phyloP scores from a whole-genome alignment of 805 yeast species.

The Starmerella floris region DNA sequence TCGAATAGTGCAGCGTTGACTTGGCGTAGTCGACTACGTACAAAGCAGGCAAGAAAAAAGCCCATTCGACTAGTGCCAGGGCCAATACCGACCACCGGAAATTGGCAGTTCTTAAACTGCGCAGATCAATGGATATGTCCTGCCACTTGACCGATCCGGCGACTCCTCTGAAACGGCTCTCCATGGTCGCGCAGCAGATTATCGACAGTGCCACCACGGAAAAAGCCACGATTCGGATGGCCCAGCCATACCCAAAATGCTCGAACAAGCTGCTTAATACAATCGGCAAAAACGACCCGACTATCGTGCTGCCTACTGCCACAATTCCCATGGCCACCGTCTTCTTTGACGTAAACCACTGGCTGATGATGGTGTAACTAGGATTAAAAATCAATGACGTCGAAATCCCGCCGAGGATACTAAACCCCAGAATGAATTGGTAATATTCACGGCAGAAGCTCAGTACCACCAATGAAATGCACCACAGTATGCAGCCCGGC shows the following conservation, averaged over 20 bases:
- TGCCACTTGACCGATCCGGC: slow-evolving; percentile 1
- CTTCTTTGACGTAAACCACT: slow-evolving; percentile 44
- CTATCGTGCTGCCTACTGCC: slow-evolving; percentile 53
- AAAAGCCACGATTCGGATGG: slow-evolving; percentile 37
- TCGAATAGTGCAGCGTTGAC: slow-evolving; percentile 30
- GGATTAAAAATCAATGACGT: slow-evolving; percentile 37
- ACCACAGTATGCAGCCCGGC: slow-evolving; percentile 34
- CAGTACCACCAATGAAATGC: slow-evolving; percentile 38
- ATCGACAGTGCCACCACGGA: slow-evolving; percentile 19
- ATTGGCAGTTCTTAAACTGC: slow-evolving; percentile 20
- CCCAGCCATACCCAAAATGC: slow-evolving; percentile 45
- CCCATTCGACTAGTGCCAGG: slow-evolving; percentile 35
- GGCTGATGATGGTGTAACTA: slow-evolving; percentile 40
- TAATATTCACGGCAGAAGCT: slow-evolving; percentile 39
- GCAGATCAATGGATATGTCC: slow-evolving; percentile 22
- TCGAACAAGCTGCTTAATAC: slow-evolving; percentile 35
- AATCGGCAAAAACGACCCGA: slow-evolving; percentile 49
- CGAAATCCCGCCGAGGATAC: slow-evolving; percentile 37
- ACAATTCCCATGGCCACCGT: slow-evolving; percentile 49
- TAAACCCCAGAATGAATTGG: slow-evolving; percentile 46
- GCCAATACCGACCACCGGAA: slow-evolving; percentile 22
- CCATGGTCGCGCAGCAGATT: slow-evolving; percentile 27
- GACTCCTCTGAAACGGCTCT: slow-evolving; percentile 24
- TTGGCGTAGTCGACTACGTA: slow-evolving; percentile 47
- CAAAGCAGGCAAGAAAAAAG: slow-evolving; percentile 38